Evolutionary conservation across 192 early-diverging fungal genomes (phyloP), one percentile per base, ranked within the genome.

Genomic region (Entomortierella chlamydospora): DNA sequence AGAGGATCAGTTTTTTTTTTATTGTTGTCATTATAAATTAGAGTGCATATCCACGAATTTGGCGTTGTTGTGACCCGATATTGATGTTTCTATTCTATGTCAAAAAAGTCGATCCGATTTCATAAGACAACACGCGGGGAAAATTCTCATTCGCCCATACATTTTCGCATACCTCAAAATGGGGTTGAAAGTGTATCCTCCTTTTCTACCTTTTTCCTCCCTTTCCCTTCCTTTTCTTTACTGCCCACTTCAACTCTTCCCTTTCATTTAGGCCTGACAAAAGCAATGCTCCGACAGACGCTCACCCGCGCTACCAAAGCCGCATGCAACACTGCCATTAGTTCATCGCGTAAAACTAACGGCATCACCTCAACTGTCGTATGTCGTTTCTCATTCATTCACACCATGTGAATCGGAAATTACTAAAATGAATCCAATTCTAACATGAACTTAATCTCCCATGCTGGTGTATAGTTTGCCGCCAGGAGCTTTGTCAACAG

Each of bases 211-310:
- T 47, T 20, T 47, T 47, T 47, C 20, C 15, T 20, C 15, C 5
- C 52, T 54, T 30, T 54, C 26, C 23, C n/a, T 54, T 30, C 49
- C 15, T 49, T 45, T 33, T n/a, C n/a, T n/a, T n/a, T n/a, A n/a
- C n/a, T n/a, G n/a, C n/a, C n/a, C n/a, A n/a, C n/a, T n/a, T n/a
- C 5, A 37, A 37, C 4, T 7, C 34, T 10, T 10, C 4, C 34
- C 4, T 37, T 37, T 37, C 34, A 4, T 37, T 37, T 37, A 10
- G 34, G 10, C 34, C n/a, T n/a, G 34, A 4, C 10, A 7, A 37
- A 4, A 37, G 34, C 51, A 37, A 73, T 73, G 71, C 51, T 72
- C 10, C 17, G 61, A 57, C 70, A 64, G 8, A 12, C 70, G 1
- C 53, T 72, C 29, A 13, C 25, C 55, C 55, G 28, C 47, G 41